Evolutionary conservation across 2,329 filamentous ascomycete species (phyloP).

Genomic region (Lasiodiplodia gonubiensis): DNA sequence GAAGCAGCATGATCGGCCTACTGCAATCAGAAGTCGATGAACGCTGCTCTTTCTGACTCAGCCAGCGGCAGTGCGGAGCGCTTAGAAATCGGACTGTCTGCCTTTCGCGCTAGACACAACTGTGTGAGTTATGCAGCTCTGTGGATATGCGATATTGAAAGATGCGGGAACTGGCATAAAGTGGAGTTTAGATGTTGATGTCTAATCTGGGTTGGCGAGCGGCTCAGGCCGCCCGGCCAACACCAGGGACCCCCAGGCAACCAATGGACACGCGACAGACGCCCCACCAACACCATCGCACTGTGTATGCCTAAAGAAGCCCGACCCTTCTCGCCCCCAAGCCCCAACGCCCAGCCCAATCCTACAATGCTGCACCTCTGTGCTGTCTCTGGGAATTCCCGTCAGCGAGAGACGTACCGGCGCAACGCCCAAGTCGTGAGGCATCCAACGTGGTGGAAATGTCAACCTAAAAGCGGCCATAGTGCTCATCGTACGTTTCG

Average conservation of each 20-base stretch:
- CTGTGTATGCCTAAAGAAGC: background rate
- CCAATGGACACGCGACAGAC: background rate
- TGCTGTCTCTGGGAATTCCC: background rate
- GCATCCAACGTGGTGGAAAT: background rate
- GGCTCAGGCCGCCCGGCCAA: background rate
- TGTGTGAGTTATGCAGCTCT: background rate
- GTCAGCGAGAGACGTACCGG: background rate
- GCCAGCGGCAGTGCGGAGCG: background rate
- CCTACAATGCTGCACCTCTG: background rate
- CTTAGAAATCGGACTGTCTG: background rate
- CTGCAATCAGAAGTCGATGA: background rate
- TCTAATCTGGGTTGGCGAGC: background rate
- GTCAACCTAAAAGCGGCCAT: background rate
- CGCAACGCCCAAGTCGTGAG: background rate
- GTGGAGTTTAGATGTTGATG: background rate
- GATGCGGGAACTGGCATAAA: background rate
- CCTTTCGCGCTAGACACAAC: background rate
- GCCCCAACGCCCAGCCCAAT: background rate
- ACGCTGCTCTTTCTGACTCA: background rate
- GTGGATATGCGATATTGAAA: background rate
- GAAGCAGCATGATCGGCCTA: background rate
- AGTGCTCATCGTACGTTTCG: background rate
- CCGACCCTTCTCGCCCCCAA: background rate
- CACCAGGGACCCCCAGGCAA: background rate
- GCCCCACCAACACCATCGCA: background rate